Conservation (phyloP, 2,329 filamentous ascomycete species). For the Phialophora macrospora region DNA sequence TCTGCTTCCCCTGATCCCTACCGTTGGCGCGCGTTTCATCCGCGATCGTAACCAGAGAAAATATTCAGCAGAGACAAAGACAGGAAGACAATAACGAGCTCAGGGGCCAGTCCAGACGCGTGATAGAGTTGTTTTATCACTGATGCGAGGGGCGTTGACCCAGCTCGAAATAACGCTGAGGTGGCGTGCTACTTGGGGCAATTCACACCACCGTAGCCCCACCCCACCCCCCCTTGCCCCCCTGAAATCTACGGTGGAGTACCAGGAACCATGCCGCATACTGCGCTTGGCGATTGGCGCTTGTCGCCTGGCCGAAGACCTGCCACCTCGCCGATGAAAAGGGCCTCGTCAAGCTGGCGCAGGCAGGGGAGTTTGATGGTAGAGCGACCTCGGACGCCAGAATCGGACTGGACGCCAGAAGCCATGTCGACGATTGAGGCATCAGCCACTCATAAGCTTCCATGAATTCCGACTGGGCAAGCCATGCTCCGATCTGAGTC, state of each 20-base stretch:
- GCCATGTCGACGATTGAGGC: too few species aligned
- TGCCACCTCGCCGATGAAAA: neutral
- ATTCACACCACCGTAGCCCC: neutral
- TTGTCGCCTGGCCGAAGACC: too few species aligned
- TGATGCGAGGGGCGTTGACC: neutral
- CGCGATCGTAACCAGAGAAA: neutral
- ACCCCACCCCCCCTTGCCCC: too few species aligned
- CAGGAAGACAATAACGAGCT: neutral
- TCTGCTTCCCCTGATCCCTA: neutral
- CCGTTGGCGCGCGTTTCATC: conserved; percentile 13
- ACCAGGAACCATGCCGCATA: too few species aligned
- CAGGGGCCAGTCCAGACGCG: neutral
- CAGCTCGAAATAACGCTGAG: too few species aligned
- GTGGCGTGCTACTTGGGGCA: neutral
- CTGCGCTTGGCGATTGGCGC: too few species aligned
- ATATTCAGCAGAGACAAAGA: neutral
- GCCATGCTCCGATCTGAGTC: neutral
- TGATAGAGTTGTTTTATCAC: neutral
- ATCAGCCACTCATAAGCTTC: too few species aligned
- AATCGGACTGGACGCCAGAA: neutral
- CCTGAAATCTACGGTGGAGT: neutral
- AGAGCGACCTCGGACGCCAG: neutral
- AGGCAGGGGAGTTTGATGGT: neutral
- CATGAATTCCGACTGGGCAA: too few species aligned
- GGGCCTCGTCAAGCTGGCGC: too few species aligned